A percentile compares a stretch with the other conserved stretches of the same genome.
These are phyloP conservation scores for Parathielavia hyrcaniae DNA, from an alignment of 495 filamentous ascomycete genomes.

Conservation along the genomic window DNA sequence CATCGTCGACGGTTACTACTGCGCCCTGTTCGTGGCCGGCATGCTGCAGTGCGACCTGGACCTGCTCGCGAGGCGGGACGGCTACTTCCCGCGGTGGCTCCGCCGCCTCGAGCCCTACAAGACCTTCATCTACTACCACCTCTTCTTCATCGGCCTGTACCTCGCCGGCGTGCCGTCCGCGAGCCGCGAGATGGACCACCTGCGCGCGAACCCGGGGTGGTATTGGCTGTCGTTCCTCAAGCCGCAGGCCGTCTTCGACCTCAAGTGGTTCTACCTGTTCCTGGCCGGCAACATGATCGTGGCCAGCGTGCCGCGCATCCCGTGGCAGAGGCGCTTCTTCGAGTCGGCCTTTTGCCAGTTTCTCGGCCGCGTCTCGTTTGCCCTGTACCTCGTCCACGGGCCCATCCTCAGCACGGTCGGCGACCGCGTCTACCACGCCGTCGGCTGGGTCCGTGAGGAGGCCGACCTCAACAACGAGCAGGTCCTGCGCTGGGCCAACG, in stretches of 20 bases:
- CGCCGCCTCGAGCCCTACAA: conserved; percentile 40
- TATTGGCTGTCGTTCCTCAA: conserved; percentile 44
- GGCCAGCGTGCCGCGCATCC: conserved; percentile 41
- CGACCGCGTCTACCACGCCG: conserved; percentile 46
- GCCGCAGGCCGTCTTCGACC: conserved; percentile 50
- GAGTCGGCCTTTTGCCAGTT: conserved; percentile 56
- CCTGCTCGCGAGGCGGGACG: conserved; percentile 34
- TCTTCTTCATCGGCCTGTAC: conserved; percentile 41
- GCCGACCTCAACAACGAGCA: conserved; percentile 22
- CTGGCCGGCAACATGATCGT: conserved; percentile 53
- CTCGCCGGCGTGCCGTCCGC: conserved; percentile 46
- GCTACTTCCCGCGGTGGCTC: conserved; percentile 37
- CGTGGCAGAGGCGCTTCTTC: conserved; percentile 48
- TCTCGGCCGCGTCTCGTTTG: conserved; percentile 57
- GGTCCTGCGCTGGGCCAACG: conserved; percentile 42
- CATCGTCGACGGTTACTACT: conserved; percentile 44
- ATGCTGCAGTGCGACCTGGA: conserved; percentile 49
- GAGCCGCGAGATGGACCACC: conserved; percentile 30
- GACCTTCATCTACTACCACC: conserved; percentile 40
- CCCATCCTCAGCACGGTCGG: conserved; percentile 46
- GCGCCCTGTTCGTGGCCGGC: conserved; percentile 44
- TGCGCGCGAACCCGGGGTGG: conserved; percentile 41
- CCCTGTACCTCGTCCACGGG: conserved; percentile 63
- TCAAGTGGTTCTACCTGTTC: conserved; percentile 45
- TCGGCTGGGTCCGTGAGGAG: conserved; percentile 37